These are phyloP conservation scores for Haberlea rhodopensis DNA, from an alignment of 257 asterid genomes.

Conservation along the genomic window DNA sequence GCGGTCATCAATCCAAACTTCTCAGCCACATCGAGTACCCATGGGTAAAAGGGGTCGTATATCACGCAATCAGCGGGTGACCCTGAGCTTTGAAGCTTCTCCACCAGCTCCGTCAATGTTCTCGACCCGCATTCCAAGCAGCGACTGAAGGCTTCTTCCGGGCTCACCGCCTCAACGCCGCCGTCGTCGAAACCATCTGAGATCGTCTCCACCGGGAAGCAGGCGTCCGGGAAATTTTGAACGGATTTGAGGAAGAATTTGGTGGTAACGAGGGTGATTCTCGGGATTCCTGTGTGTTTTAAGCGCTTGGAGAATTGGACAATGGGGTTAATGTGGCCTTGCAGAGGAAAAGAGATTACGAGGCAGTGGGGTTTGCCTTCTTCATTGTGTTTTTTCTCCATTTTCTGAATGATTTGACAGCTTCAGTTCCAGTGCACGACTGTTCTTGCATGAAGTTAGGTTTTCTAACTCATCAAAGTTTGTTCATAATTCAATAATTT, in stretches of 20 bases:
- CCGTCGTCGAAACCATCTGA: slow-evolving; percentile 49
- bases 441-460: too few species aligned
- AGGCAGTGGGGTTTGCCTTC: slow-evolving; percentile 28
- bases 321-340: slow-evolving; percentile 54
- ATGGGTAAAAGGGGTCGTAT: slow-evolving; percentile 38
- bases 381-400: slow-evolving; percentile 17
- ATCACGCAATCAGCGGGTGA: slow-evolving; percentile 35
- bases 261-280: slow-evolving; percentile 33
- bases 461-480: too few species aligned
- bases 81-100: slow-evolving; percentile 29
- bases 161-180: slow-evolving; percentile 2
- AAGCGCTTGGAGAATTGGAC: slow-evolving; percentile 48
- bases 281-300: slow-evolving; percentile 18
- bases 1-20: slow-evolving; percentile 24
- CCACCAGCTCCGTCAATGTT: slow-evolving; percentile 28
- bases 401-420: not conserved
- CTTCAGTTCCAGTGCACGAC: too few species aligned
- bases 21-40: slow-evolving; percentile 46
- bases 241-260: slow-evolving; percentile 29
- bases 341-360: slow-evolving; percentile 36
- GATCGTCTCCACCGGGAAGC: slow-evolving; percentile 31
- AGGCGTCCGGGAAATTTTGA: slow-evolving; percentile 11
- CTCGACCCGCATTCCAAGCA: slow-evolving; percentile 27
- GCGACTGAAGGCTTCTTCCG: slow-evolving; percentile 16
- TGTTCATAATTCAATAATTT: too few species aligned